A percentile compares a stretch with the other conserved stretches of the same genome.
These are phyloP conservation scores for Pinus tabuliformis DNA, from an alignment of 75 land plant genomes.

Conservation along the genomic window DNA sequence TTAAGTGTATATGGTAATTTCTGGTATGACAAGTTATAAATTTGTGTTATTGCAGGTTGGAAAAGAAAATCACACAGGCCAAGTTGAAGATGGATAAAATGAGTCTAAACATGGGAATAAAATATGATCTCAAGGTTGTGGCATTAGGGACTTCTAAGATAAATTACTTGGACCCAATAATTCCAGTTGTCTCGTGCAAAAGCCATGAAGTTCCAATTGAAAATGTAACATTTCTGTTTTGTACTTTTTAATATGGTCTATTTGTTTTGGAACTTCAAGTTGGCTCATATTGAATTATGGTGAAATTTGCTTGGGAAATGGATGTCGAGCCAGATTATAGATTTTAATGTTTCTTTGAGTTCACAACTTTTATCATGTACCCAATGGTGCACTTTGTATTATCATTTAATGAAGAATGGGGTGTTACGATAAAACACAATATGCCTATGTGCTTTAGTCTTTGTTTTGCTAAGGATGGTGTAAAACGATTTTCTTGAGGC, in stretches of 20 bases:
- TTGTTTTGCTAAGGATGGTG: constrained; percentile 7
- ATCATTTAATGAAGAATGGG: constrained; percentile 1
- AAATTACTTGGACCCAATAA: constrained; percentile 97
- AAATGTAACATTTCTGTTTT: constrained; percentile 57
- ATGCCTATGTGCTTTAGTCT: constrained; percentile 4
- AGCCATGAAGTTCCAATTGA: constrained; percentile 98
- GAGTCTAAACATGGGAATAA: constrained; percentile 67
- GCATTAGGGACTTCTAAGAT: constrained; percentile 98
- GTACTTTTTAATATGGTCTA: neutral
- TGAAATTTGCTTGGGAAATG: constrained; percentile 98
- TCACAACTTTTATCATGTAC: neutral
- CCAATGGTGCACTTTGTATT: neutral
- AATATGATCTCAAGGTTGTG: constrained; percentile 92
- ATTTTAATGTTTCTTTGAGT: constrained; percentile 45
- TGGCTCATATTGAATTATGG: constrained; percentile 25
- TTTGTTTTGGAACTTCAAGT: neutral
- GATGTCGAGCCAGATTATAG: constrained; percentile 87
- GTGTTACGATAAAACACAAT: constrained; percentile 2
- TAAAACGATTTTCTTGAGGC: constrained; percentile 8
- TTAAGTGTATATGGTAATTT: neutral
- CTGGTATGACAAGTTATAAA: neutral
- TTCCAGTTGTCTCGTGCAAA: constrained; percentile 99
- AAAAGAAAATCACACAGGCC: constrained; percentile 77
- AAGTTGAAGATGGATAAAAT: constrained; percentile 81
- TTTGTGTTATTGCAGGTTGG: constrained; percentile 44